Evolutionary conservation across 331 rosid genomes (phyloP), one percentile per base, ranked within the genome.

Genomic region (Saraca asoca): DNA sequence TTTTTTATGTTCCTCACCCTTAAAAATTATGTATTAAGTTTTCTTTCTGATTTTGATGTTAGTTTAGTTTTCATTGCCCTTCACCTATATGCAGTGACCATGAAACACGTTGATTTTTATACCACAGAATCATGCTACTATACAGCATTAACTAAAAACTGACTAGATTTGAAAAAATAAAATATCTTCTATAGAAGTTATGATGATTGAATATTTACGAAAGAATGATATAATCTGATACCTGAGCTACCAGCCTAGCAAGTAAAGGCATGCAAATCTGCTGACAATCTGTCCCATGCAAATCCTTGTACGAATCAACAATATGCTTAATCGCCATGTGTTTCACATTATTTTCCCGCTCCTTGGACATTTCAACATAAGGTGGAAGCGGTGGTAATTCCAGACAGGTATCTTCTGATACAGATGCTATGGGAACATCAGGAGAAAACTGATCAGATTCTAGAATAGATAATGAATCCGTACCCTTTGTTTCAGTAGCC

Each of bases 181-280:
- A 34, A 60, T 35, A 62, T 42, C 61, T 42, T 66, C 33, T 50
- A 54, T 20, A 62, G 24, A 57, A 62, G 41, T 39, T 35, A 54
- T 66, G 35, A 43, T 24, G 42, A 12, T 7, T 59, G 3, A 73
- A 35, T 58, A 29, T 16, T 34, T 48, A 11, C 52, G 42, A 14
- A 60, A 64, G 57, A 35, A 73, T 68, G 54, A 41, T 4, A 60
- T 50, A 79, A 37, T 29, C 41, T 65, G 66, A 61, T 71, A 94
- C 99, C 97, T 94, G 99, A 66, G 97, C 99, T 71, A 86, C 90
- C 82, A 94, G 79, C 58, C 96, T 89, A 69, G 97, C 91, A 66
- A 94, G 94, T 69, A 94, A 82, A 56, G 87, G 87, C 79, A 88
- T 79, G 69, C 92, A 85, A 76, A 83, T 81, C 85, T 88, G 91